phyloP scores from a whole-genome alignment of 345 rosid species.

The Litchi chinensis region DNA sequence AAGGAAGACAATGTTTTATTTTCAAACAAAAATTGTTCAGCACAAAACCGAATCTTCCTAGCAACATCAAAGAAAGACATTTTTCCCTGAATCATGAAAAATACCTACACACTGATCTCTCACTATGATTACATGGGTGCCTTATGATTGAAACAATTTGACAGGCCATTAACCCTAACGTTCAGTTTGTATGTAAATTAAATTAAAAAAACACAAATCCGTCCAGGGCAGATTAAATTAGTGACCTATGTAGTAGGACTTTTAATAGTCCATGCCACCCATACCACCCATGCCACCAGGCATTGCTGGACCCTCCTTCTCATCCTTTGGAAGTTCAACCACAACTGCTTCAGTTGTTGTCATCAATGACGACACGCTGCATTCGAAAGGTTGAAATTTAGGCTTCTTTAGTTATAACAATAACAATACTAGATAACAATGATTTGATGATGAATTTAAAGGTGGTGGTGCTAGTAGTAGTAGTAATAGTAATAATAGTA shows the following conservation, averaged over 20 bases:
- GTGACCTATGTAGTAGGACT: neutral
- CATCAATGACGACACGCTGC: conserved; percentile 89
- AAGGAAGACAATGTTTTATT: conserved; percentile 8
- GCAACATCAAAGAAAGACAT: neutral
- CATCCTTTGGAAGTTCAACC: conserved; percentile 83
- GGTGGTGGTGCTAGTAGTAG: too few species aligned
- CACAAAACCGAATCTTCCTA: neutral
- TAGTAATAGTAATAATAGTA: too few species aligned
- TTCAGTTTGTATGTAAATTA: neutral
- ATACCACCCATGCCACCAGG: conserved; percentile 48
- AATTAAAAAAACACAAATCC: too few species aligned
- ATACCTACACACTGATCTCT: conserved; percentile 19
- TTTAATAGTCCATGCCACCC: conserved; percentile 89
- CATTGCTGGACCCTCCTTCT: conserved; percentile 62
- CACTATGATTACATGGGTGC: conserved; percentile 28
- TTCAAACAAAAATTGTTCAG: neutral
- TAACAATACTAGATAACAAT: neutral
- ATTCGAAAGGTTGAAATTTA: neutral
- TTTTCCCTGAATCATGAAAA: conserved; percentile 3
- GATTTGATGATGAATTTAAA: too few species aligned
- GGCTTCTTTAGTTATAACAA: neutral
- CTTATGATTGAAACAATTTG: conserved; percentile 13
- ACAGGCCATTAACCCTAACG: conserved; percentile 10
- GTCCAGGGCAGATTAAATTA: neutral
- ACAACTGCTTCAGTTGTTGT: conserved; percentile 93